Conservation (phyloP, 345 rosid species). For the Aegle marmelos region DNA sequence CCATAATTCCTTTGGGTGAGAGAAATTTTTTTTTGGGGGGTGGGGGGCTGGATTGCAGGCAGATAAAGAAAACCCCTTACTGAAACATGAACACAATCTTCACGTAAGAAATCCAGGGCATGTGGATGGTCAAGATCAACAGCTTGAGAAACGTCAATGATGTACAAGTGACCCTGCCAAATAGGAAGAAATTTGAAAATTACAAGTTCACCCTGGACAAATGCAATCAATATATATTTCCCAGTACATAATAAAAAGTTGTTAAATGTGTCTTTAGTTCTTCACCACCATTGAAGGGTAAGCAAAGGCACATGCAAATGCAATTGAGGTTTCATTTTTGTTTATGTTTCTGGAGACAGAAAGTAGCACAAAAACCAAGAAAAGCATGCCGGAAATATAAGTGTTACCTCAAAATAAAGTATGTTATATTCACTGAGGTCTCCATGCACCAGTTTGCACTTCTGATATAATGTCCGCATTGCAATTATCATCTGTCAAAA, state of each 20-base stretch:
- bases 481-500: constrained; percentile 62
- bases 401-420: constrained; percentile 75
- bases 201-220: not conserved
- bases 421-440: constrained; percentile 98
- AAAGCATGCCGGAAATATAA: not conserved
- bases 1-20: not conserved
- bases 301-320: not conserved
- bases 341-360: not conserved
- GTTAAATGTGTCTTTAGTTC: not conserved
- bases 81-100: constrained; percentile 93
- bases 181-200: constrained; percentile 2
- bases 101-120: constrained; percentile 86
- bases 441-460: constrained; percentile 95
- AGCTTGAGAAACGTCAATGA: constrained; percentile 91
- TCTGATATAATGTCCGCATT: constrained; percentile 83
- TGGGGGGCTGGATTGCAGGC: no score
- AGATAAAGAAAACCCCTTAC: constrained; percentile 41
- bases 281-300: not conserved
- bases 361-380: not conserved
- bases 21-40: no score
- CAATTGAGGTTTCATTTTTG: not conserved
- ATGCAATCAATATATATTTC: not conserved
- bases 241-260: not conserved
- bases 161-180: constrained; percentile 79
- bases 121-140: constrained; percentile 98